Percentiles rank a stretch among this genome's conserved stretches.
Evolutionary conservation across 2,329 filamentous ascomycete species (phyloP).

Genomic region (Sclerotinia nivalis): DNA sequence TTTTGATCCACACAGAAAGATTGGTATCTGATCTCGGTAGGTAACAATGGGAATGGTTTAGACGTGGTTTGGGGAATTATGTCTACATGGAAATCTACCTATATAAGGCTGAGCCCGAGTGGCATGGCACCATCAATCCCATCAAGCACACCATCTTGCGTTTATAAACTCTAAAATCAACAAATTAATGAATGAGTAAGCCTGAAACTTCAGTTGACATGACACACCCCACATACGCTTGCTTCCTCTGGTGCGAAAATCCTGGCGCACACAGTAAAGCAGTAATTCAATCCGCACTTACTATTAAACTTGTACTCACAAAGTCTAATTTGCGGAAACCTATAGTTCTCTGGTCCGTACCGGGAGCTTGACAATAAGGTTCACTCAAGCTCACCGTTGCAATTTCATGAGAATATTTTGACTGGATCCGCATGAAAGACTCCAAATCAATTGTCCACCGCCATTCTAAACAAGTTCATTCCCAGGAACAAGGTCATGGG

Average conservation of each 20-base stretch:
- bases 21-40: neutral
- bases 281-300: neutral
- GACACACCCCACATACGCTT: slow-evolving; percentile 8
- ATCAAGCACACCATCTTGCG: slow-evolving; percentile 24
- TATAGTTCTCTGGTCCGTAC: neutral
- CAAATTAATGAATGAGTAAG: slow-evolving; percentile 14
- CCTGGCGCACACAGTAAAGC: neutral
- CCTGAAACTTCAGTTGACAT: neutral
- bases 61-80: neutral
- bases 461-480: neutral
- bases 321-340: neutral
- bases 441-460: neutral
- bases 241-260: neutral
- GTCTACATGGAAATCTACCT: neutral
- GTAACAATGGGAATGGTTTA: neutral
- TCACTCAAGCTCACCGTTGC: neutral
- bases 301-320: neutral
- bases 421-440: neutral
- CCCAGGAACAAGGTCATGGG: neutral
- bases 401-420: neutral
- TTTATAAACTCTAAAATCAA: neutral
- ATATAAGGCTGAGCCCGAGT: slow-evolving; percentile 17
- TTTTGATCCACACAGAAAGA: neutral
- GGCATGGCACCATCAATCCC: slow-evolving; percentile 23
- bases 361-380: neutral